Percentiles rank a stretch among this genome's conserved stretches.
Evolutionary conservation across 352 stramenopile species (phyloP).

Genomic region (Phytophthora crassamura): DNA sequence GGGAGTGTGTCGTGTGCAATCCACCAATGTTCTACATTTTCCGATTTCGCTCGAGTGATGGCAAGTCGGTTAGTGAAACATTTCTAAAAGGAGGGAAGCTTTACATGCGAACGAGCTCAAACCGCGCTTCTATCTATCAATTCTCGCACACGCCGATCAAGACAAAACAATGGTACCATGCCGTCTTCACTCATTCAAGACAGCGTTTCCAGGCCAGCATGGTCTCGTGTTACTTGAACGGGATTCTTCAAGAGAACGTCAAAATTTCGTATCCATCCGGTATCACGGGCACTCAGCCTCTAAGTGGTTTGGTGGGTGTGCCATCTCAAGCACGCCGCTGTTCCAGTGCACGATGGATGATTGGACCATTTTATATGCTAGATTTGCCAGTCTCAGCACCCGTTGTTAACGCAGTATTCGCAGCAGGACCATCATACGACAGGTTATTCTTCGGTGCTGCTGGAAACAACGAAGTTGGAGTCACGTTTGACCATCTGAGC

Average conservation of each 20-base stretch:
- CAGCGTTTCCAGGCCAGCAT: conserved; percentile 80
- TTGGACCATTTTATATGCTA: conserved; percentile 72
- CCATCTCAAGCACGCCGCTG: conserved; percentile 53
- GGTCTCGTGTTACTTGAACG: conserved; percentile 67
- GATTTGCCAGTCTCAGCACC: conserved; percentile 60
- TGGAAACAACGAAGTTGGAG: conserved; percentile 56
- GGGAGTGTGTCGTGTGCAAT: conserved; percentile 79
- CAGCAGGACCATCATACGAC: conserved; percentile 61
- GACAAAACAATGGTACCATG: conserved; percentile 56
- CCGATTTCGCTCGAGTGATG: conserved; percentile 70
- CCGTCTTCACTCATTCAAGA: conserved; percentile 59
- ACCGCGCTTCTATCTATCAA: conserved; percentile 50
- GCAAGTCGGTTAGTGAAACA: conserved; percentile 71
- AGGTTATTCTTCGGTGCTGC: conserved; percentile 58
- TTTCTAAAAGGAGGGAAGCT: conserved; percentile 71
- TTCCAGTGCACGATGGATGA: conserved; percentile 54
- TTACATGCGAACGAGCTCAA: conserved; percentile 69
- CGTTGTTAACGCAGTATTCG: conserved; percentile 62
- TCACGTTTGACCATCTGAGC: conserved; percentile 57
- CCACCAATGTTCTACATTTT: conserved; percentile 78
- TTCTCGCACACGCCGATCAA: conserved; percentile 62
- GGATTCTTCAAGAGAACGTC: conserved; percentile 66
- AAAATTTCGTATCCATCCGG: conserved; percentile 78
- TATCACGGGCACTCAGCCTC: conserved; percentile 53
- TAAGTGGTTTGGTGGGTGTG: conserved; percentile 68